Evolutionary conservation across 2,329 filamentous ascomycete species (phyloP).

Genomic region (Pseudogymnoascus destructans): DNA sequence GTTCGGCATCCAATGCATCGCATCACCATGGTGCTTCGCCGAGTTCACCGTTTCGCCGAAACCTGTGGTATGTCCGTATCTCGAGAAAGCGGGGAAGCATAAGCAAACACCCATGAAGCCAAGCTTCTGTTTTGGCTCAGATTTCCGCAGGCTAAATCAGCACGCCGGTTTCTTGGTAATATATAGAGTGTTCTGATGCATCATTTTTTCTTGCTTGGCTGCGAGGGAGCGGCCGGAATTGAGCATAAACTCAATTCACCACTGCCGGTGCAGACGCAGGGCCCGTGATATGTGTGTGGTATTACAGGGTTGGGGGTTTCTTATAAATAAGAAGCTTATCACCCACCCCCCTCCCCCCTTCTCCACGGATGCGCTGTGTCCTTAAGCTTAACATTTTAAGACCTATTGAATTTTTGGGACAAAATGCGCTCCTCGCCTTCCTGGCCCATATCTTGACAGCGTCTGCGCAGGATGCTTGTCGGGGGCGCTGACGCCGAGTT

Average conservation of each 20-base stretch:
- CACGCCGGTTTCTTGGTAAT: not conserved
- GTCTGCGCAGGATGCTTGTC: not conserved
- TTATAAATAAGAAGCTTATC: not conserved
- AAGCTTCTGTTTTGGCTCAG: not conserved
- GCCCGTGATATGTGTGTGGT: not conserved
- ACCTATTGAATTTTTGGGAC: not conserved
- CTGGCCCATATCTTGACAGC: not conserved
- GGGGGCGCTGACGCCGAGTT: constrained; percentile 12
- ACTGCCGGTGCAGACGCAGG: not conserved
- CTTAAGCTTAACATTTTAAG: not conserved
- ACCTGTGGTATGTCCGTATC: not conserved
- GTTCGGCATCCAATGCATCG: not conserved
- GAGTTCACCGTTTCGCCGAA: not conserved
- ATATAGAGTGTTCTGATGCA: not conserved
- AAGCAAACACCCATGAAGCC: not conserved
- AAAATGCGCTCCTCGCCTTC: not conserved
- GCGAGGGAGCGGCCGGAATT: not conserved
- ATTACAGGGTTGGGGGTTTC: not conserved
- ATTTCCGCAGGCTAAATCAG: constrained; percentile 5
- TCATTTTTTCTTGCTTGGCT: not conserved
- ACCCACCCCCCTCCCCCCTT: too few species aligned
- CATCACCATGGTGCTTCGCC: not conserved
- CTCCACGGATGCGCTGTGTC: not conserved
- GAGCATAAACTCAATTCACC: constrained; percentile 7
- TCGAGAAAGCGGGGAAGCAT: not conserved